Evolutionary conservation across 2,329 filamentous ascomycete species (phyloP).

Genomic region (Fusarium sacchari): DNA sequence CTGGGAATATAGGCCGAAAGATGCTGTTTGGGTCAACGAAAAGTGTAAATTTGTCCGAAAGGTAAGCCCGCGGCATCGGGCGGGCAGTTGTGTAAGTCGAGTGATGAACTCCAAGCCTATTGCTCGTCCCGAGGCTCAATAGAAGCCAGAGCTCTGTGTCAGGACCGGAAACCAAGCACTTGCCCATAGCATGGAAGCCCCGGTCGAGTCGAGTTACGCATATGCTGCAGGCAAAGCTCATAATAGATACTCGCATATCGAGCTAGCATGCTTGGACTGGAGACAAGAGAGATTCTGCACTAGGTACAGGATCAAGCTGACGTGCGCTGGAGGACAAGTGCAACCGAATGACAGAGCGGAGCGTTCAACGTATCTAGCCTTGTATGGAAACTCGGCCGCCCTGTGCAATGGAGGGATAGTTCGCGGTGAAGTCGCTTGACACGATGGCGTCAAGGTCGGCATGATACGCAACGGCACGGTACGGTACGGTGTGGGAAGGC

Average conservation of each 20-base stretch:
- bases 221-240: neutral
- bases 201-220: neutral
- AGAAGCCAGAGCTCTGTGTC: neutral
- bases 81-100: neutral
- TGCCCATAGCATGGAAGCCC: neutral
- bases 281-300: slow-evolving; percentile 27
- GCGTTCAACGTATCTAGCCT: neutral
- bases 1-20: neutral
- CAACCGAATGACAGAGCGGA: slow-evolving; percentile 9
- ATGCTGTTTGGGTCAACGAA: neutral
- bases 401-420: neutral
- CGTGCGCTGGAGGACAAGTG: slow-evolving; percentile 13
- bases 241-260: slow-evolving; percentile 13
- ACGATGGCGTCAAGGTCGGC: neutral
- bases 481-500: neutral
- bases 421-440: neutral
- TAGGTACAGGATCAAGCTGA: neutral
- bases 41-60: neutral
- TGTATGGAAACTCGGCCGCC: neutral
- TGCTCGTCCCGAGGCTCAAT: neutral
- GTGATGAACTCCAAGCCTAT: neutral
- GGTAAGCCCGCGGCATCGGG: neutral
- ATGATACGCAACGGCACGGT: neutral
- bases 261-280: neutral
- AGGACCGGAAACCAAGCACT: neutral